Evolutionary conservation across 78 protist species (phyloP), one percentile per base, ranked within the genome.

Genomic region (Pigoraptor vietnamica): DNA sequence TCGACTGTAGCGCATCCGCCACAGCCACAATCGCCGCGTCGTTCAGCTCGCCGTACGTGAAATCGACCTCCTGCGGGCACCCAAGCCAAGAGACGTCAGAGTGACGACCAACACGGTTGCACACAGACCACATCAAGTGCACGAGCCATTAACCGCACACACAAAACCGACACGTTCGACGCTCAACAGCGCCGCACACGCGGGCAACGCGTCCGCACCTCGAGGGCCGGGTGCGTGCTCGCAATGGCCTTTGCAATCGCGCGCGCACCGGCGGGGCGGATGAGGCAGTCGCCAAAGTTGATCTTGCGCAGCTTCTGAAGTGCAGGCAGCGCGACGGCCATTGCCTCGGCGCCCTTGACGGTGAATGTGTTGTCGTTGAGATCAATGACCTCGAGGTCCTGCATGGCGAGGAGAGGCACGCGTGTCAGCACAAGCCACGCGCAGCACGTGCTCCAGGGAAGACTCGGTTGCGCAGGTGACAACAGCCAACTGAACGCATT

Each of bases 301-400:
- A 90, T 21, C 25, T 1, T 10, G 24, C n/a, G 35, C 38, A 90
- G 79, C 33, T 2, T 35, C 39, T 10, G 2, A 34, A 21, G 32
- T 9, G n/a, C 0, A 2, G 88, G 89, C 0, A 79, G 0, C 29
- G 88, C 87, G 24, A 0, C 36, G 24, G 92, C 92, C 24, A 38
- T n/a, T 0, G 24, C 19, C 33, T 55, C 0, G 2, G 56, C 92
- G 29, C 88, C 89, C 40, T 24, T 33, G 24, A 24, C 29, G 25
- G 88, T 90, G 86, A 34, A 19, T 23, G 92, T 81, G 88, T 90
- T 90, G 92, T 90, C 92, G 86, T 81, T 82, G 32, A 90, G 37
- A 48, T 90, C 86, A 2, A 90, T 23, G 25, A 23, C 0, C 39
- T 81, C 79, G n/a, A 90, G 38, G 23, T 39, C 88, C 14, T 21